Conservation (phyloP, 257 asterid genomes). For the Fraxinus excelsior region DNA sequence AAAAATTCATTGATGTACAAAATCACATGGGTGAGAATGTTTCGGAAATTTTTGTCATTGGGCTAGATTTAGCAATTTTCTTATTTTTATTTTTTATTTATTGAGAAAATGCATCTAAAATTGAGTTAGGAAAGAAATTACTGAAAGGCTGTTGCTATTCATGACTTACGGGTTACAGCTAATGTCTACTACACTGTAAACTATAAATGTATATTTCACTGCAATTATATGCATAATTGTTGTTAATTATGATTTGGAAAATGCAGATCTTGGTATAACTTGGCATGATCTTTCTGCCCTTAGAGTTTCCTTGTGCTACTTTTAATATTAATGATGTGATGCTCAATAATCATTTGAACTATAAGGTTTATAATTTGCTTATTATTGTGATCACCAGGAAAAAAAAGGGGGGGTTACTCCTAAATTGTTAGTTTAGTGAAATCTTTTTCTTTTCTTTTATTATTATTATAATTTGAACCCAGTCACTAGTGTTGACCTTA, state of each 20-base stretch:
- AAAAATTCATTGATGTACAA: background rate
- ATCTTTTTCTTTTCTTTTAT: too few species aligned
- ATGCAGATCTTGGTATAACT: background rate
- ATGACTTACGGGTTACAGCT: background rate
- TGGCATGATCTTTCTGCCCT: background rate
- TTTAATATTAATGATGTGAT: too few species aligned
- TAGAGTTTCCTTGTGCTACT: background rate
- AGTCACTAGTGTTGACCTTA: too few species aligned
- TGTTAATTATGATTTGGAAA: background rate
- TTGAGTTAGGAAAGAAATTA: background rate
- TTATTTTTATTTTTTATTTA: too few species aligned
- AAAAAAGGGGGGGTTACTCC: too few species aligned
- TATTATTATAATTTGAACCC: too few species aligned
- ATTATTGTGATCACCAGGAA: too few species aligned
- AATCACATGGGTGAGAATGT: background rate
- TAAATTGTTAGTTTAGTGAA: too few species aligned
- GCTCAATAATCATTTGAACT: too few species aligned
- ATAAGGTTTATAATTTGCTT: too few species aligned
- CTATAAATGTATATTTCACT: background rate
- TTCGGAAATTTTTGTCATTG: background rate
- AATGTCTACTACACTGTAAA: background rate
- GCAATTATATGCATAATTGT: background rate
- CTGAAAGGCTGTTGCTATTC: background rate
- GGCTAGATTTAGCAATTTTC: background rate
- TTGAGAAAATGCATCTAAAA: background rate